Evolutionary conservation across 345 rosid genomes (phyloP).

Genomic region (Corchorus olitorius): DNA sequence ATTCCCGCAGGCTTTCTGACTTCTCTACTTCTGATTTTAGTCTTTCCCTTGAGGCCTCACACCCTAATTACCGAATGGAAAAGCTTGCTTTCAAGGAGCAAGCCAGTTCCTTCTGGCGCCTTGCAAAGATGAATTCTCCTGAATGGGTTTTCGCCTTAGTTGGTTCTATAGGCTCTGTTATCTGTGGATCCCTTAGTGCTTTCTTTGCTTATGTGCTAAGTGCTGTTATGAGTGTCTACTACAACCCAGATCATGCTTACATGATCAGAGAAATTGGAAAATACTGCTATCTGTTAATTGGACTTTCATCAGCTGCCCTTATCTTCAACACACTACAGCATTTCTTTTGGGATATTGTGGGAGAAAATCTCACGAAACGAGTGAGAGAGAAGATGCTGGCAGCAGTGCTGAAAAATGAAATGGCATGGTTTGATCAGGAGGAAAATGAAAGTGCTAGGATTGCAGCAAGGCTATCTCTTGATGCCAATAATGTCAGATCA

Average conservation of each 20-base stretch:
- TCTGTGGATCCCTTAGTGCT: slow-evolving; percentile 93
- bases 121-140: slow-evolving; percentile 95
- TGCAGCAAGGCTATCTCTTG: slow-evolving; percentile 87
- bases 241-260: slow-evolving; percentile 78
- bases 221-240: slow-evolving; percentile 89
- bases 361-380: slow-evolving; percentile 95
- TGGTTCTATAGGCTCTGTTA: slow-evolving; percentile 86
- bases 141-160: slow-evolving; percentile 92
- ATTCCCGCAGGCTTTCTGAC: slow-evolving; percentile 90
- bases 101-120: slow-evolving; percentile 97
- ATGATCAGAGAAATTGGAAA: slow-evolving; percentile 87
- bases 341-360: slow-evolving; percentile 97
- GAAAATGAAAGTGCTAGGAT: slow-evolving; percentile 95
- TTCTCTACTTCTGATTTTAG: slow-evolving; percentile 98
- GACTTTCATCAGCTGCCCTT: slow-evolving; percentile 93
- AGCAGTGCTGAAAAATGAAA: slow-evolving; percentile 86
- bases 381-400: slow-evolving; percentile 93
- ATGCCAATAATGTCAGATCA: slow-evolving; percentile 96
- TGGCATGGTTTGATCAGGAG: slow-evolving; percentile 99
- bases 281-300: slow-evolving; percentile 87
- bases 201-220: slow-evolving; percentile 96
- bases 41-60: slow-evolving; percentile 76
- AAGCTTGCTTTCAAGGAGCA: slow-evolving; percentile 95
- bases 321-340: slow-evolving; percentile 94
- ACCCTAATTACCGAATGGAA: slow-evolving; percentile 77